These are phyloP conservation scores for Orbilia javanica DNA, from an alignment of 2,329 filamentous ascomycete genomes.

Conservation along the genomic window DNA sequence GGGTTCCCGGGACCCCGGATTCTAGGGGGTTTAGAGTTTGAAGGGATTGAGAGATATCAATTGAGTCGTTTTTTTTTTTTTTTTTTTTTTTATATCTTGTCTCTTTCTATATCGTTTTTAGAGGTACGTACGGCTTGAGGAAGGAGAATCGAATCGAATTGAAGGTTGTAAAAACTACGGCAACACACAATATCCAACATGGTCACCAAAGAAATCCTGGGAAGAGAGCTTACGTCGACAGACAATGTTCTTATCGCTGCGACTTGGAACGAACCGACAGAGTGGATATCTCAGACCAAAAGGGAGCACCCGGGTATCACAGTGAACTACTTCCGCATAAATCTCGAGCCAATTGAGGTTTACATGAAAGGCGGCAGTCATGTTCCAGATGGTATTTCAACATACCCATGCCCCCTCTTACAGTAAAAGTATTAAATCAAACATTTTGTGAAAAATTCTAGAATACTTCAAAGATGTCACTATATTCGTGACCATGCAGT, in stretches of 20 bases:
- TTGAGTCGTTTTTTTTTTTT: background rate
- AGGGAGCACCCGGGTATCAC: slow-evolving; percentile 41
- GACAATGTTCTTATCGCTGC: slow-evolving; percentile 42
- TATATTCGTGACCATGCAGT: slow-evolving; percentile 67
- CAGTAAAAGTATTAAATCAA: background rate
- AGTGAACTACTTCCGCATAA: slow-evolving; percentile 37
- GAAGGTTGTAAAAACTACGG: background rate
- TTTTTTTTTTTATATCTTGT: background rate
- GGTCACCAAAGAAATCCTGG: slow-evolving; percentile 50
- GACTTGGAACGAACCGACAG: slow-evolving; percentile 27
- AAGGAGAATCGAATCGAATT: background rate
- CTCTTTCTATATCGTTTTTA: background rate
- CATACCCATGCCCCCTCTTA: background rate
- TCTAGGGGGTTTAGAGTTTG: background rate
- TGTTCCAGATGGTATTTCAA: slow-evolving; percentile 38
- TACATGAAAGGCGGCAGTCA: slow-evolving; percentile 27
- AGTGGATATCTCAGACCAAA: slow-evolving; percentile 33
- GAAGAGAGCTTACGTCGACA: slow-evolving; percentile 37
- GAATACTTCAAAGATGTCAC: slow-evolving; percentile 66
- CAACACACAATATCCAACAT: slow-evolving; percentile 56
- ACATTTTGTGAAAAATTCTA: background rate
- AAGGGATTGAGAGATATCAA: background rate
- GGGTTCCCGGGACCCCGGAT: background rate
- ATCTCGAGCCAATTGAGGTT: slow-evolving; percentile 22
- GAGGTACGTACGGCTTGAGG: too few relatives aligned